A percentile compares a stretch with the other conserved stretches of the same genome.
phyloP scores from a whole-genome alignment of 345 rosid species.

The Aethionema arabicum region DNA sequence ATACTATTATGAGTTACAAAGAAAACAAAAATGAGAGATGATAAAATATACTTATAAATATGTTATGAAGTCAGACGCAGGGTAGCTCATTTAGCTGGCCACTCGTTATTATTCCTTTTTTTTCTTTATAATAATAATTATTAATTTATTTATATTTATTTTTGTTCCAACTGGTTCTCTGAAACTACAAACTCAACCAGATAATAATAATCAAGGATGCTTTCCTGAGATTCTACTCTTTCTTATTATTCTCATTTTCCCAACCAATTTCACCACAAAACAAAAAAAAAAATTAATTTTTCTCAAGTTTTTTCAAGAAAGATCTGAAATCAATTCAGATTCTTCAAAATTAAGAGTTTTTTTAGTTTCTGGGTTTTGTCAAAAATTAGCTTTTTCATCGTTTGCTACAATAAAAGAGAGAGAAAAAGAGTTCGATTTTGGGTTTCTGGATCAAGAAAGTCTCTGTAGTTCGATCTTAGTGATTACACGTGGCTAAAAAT shows the following conservation, averaged over 20 bases:
- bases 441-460: conserved; percentile 33
- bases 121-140: background rate
- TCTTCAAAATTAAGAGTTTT: background rate
- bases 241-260: conserved; percentile 28
- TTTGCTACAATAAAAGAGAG: conserved; percentile 10
- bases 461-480: conserved; percentile 23
- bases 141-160: background rate
- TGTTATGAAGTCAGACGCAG: conserved; percentile 33
- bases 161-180: conserved; percentile 43
- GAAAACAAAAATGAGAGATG: background rate
- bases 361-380: background rate
- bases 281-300: background rate
- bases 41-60: background rate
- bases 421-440: conserved; percentile 18
- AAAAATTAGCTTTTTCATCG: too few species aligned
- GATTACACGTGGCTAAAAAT: conserved; percentile 40
- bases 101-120: conserved; percentile 50
- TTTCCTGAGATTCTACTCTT: conserved; percentile 28
- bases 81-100: conserved; percentile 65
- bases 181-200: conserved; percentile 37
- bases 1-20: background rate
- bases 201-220: conserved; percentile 38
- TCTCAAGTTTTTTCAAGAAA: conserved; percentile 8
- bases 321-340: conserved; percentile 38
- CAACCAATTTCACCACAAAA: conserved; percentile 34